phyloP scores from a whole-genome alignment of 352 stramenopile genomes.

The Pythium periplocum region DNA sequence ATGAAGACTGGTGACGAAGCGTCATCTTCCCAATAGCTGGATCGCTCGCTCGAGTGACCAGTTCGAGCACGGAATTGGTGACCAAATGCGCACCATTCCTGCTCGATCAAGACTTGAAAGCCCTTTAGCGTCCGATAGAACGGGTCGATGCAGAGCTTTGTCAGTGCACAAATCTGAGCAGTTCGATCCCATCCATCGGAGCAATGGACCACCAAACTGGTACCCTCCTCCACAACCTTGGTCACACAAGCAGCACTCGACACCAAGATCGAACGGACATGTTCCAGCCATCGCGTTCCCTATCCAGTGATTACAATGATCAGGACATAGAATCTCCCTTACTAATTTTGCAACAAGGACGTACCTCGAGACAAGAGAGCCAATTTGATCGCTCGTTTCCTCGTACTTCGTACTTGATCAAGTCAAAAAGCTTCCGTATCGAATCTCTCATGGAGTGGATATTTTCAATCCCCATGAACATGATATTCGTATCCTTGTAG shows the following conservation, averaged over 20 bases:
- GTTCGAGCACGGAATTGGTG: constrained; percentile 96
- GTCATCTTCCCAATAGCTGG: constrained; percentile 91
- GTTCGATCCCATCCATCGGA: constrained; percentile 99
- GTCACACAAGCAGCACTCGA: constrained; percentile 92
- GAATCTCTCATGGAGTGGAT: constrained; percentile 91
- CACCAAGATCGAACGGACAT: constrained; percentile 70
- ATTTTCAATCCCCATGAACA: constrained; percentile 90
- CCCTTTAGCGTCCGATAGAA: constrained; percentile 96
- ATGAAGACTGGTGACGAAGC: constrained; percentile 98
- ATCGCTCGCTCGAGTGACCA: constrained; percentile 47
- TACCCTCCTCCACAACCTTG: constrained; percentile 77
- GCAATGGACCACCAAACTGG: constrained; percentile 97
- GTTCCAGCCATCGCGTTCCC: constrained; percentile 78
- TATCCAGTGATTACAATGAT: constrained; percentile 13
- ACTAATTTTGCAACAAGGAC: background rate
- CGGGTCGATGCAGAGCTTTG: constrained; percentile 96
- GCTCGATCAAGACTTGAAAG: constrained; percentile 97
- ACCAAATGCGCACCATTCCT: constrained; percentile 99
- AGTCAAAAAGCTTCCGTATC: constrained; percentile 72
- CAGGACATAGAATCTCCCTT: background rate
- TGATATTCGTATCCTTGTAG: constrained; percentile 72
- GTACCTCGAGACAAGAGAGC: constrained; percentile 71
- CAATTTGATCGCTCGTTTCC: constrained; percentile 78
- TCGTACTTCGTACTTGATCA: constrained; percentile 82
- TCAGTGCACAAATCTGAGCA: constrained; percentile 92